phyloP scores from a whole-genome alignment of 1,284 basidiomycete genomes.

The Leucoagaricus sp. region DNA sequence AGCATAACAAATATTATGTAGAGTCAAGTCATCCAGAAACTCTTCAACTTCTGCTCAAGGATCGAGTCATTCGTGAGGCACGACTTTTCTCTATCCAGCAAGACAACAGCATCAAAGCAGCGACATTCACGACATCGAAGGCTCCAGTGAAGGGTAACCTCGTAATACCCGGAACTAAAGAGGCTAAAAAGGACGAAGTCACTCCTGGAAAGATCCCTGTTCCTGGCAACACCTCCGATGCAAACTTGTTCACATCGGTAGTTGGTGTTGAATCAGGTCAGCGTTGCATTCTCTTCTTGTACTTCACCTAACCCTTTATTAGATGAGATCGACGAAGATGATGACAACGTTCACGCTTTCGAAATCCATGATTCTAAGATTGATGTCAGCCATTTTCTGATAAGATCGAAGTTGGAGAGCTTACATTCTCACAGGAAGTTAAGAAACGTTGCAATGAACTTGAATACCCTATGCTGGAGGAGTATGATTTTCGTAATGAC shows the following conservation, averaged over 20 bases:
- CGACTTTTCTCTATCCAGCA: conserved; percentile 65
- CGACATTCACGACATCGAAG: conserved; percentile 84
- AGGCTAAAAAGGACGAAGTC: conserved; percentile 58
- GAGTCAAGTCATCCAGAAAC: conserved; percentile 94
- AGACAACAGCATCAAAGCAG: conserved; percentile 71
- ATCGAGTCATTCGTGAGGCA: conserved; percentile 81
- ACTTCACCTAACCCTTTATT: not conserved
- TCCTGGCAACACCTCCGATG: conserved; percentile 49
- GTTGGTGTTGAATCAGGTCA: conserved; percentile 88
- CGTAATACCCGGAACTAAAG: conserved; percentile 84
- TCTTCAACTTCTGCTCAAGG: conserved; percentile 83
- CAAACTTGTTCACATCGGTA: conserved; percentile 85
- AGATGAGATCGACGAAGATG: conserved; percentile 97
- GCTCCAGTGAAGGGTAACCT: conserved; percentile 80
- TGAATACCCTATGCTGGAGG: conserved; percentile 95
- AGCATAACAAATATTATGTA: conserved; percentile 95
- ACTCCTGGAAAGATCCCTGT: conserved; percentile 36
- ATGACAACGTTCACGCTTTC: conserved; percentile 94
- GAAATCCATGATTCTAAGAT: conserved; percentile 92
- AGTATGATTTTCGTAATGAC: conserved; percentile 98
- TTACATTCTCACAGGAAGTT: conserved; percentile 61
- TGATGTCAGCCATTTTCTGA: conserved; percentile 56
- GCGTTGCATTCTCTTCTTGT: conserved; percentile 25
- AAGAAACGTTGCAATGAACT: conserved; percentile 94
- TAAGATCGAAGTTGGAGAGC: not conserved